These are phyloP conservation scores for Phytophthora citrophthora DNA, from an alignment of 352 stramenopile genomes.

Conservation along the genomic window DNA sequence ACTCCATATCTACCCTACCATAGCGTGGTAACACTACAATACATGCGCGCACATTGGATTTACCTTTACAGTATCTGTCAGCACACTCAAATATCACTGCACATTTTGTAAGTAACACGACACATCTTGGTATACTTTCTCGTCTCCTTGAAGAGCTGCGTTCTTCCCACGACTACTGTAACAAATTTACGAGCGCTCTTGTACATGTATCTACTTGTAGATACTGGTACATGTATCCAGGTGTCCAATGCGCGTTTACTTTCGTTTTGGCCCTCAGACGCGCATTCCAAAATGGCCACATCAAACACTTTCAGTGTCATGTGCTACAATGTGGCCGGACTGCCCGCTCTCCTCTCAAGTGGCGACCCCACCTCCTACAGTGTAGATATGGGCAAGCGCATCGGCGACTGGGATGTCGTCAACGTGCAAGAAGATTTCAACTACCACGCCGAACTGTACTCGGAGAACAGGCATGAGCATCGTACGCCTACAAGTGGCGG, in stretches of 20 bases:
- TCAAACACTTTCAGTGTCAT: conserved; percentile 47
- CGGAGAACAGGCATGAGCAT: conserved; percentile 45
- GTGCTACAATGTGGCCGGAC: conserved; percentile 52
- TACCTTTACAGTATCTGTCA: too few species aligned
- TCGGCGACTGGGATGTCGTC: conserved; percentile 41
- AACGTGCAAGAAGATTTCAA: conserved; percentile 56
- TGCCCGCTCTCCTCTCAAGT: conserved; percentile 53
- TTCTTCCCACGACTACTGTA: too few species aligned
- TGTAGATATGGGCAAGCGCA: conserved; percentile 51
- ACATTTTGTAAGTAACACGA: background rate
- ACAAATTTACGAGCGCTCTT: too few species aligned
- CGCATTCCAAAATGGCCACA: background rate
- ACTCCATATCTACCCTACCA: too few species aligned
- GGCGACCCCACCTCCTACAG: conserved; percentile 45
- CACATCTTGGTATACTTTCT: background rate
- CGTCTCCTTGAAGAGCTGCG: background rate
- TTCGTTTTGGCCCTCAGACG: too few species aligned
- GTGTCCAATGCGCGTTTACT: too few species aligned
- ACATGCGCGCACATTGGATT: too few species aligned
- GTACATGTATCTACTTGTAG: too few species aligned
- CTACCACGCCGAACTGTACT: conserved; percentile 50
- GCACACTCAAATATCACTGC: too few species aligned
- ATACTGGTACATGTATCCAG: too few species aligned
- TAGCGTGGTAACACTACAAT: too few species aligned
- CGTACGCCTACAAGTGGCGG: conserved; percentile 49